phyloP scores from a whole-genome alignment of 768 basidiomycete genomes.

The Termitomyces sp. region DNA sequence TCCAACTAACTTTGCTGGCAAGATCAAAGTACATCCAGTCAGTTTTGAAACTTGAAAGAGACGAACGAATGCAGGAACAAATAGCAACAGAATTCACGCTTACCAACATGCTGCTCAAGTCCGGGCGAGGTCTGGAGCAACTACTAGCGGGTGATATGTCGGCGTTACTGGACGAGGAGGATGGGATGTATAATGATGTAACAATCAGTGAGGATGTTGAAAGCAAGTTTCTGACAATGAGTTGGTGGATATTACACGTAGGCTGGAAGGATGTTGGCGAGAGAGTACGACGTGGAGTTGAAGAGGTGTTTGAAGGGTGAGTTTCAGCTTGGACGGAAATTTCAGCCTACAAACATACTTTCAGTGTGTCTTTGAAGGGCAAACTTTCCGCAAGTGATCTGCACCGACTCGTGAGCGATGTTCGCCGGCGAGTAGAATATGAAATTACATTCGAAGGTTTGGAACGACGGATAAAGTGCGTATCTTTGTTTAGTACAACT shows the following conservation, averaged over 20 bases:
- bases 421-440: slow-evolving; percentile 72
- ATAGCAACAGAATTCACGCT: slow-evolving; percentile 35
- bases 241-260: slow-evolving; percentile 90
- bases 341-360: not conserved
- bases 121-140: slow-evolving; percentile 18
- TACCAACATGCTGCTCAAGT: slow-evolving; percentile 28
- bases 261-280: slow-evolving; percentile 85
- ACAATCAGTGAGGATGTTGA: slow-evolving; percentile 62
- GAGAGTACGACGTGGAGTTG: slow-evolving; percentile 67
- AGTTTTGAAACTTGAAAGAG: slow-evolving; percentile 52
- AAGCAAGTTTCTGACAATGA: slow-evolving; percentile 75
- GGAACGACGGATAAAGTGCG: slow-evolving; percentile 52
- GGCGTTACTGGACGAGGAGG: slow-evolving; percentile 18
- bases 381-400: slow-evolving; percentile 69
- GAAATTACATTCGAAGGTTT: slow-evolving; percentile 57
- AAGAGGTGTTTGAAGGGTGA: slow-evolving; percentile 81
- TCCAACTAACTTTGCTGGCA: slow-evolving; percentile 84
- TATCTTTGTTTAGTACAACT: slow-evolving; percentile 5
- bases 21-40: slow-evolving; percentile 74
- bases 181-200: slow-evolving; percentile 17
- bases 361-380: slow-evolving; percentile 78
- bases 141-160: slow-evolving; percentile 17
- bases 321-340: slow-evolving; percentile 18
- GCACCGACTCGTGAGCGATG: slow-evolving; percentile 61
- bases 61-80: slow-evolving; percentile 46